Evolutionary conservation across 352 stramenopile species (phyloP).

Genomic region (Pythium folliculosum): DNA sequence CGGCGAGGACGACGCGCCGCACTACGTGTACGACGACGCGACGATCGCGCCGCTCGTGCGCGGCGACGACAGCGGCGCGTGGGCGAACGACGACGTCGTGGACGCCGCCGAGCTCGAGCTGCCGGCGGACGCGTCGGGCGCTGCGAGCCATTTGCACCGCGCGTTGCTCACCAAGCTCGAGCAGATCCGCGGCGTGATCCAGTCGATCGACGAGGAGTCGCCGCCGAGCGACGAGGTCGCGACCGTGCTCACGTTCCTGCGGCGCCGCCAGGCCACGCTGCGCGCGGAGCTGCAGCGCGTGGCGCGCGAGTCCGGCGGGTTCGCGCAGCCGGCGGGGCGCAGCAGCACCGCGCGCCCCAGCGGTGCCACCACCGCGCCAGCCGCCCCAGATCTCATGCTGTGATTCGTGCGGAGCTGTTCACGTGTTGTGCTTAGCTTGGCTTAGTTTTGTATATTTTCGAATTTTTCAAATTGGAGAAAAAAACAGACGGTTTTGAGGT

Average conservation of each 20-base stretch:
- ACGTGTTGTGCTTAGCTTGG: background rate
- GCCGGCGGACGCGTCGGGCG: constrained; percentile 6
- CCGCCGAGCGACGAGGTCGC: constrained; percentile 18
- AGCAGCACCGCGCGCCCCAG: background rate
- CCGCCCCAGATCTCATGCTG: background rate
- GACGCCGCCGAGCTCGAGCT: constrained; percentile 17
- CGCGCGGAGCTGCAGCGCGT: constrained; percentile 21
- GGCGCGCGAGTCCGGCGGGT: constrained; percentile 6
- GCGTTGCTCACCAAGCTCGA: constrained; percentile 25
- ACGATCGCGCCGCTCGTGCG: constrained; percentile 18
- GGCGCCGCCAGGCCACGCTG: constrained; percentile 20
- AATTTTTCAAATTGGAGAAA: background rate
- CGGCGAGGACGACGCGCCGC: constrained; percentile 24
- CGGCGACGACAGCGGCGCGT: constrained; percentile 4
- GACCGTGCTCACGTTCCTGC: constrained; percentile 22
- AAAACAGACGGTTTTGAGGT: constrained; percentile 2
- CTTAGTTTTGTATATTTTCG: background rate
- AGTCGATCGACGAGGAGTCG: constrained; percentile 24
- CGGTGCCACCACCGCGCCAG: background rate
- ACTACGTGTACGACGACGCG: constrained; percentile 27
- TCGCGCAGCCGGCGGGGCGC: background rate
- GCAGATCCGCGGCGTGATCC: constrained; percentile 25
- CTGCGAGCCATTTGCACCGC: constrained; percentile 18
- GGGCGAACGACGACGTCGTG: constrained; percentile 13
- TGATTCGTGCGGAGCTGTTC: background rate